Evolutionary conservation across 352 stramenopile genomes (phyloP).

Genomic region (Pythium monospermum): DNA sequence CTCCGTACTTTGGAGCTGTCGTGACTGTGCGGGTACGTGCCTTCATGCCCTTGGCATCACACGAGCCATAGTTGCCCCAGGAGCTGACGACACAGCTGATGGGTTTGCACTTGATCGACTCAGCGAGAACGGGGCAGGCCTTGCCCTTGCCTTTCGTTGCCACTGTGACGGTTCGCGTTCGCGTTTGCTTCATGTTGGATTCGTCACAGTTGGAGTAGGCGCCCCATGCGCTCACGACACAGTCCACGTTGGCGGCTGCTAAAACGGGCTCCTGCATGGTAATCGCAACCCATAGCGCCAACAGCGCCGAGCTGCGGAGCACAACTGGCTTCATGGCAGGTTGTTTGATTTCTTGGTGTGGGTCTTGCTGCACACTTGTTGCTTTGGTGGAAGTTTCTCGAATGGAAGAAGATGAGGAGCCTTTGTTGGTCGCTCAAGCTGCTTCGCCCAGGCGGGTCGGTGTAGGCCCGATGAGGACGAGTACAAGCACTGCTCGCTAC

Average conservation of each 20-base stretch:
- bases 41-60: constrained; percentile 29
- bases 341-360: not conserved
- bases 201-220: constrained; percentile 34
- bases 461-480: too few species aligned
- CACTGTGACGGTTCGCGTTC: constrained; percentile 28
- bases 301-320: not conserved
- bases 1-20: constrained; percentile 28
- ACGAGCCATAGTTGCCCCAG: constrained; percentile 37
- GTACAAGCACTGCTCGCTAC: too few species aligned
- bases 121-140: constrained; percentile 35
- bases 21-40: constrained; percentile 32
- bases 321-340: not conserved
- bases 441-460: too few species aligned
- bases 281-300: not conserved
- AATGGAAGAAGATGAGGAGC: not conserved
- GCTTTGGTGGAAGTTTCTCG: not conserved
- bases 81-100: constrained; percentile 50
- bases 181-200: constrained; percentile 34
- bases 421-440: too few species aligned
- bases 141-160: constrained; percentile 27
- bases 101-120: constrained; percentile 45
- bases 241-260: constrained; percentile 35
- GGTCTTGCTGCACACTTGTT: not conserved
- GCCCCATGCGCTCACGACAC: constrained; percentile 44
- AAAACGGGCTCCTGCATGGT: not conserved